Base-by-base conservation (phyloP, 352 stramenopile genomes). In the Phytophthora brassicae region DNA sequence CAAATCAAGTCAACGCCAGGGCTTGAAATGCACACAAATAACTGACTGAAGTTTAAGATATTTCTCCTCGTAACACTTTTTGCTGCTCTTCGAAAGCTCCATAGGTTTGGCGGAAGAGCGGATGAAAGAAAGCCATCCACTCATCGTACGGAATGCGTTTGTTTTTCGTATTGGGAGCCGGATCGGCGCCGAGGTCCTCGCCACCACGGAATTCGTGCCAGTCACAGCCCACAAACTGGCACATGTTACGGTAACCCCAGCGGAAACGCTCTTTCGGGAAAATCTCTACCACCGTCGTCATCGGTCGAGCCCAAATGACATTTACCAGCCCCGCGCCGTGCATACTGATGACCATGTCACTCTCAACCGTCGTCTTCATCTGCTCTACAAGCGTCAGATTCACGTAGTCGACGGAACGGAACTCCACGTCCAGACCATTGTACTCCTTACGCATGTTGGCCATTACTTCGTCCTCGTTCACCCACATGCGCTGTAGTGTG, bases 261-360 rank as follows among this genome's bases (percentile, higher is more conserved):
- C 81, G 77, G 8, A 60, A 64, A 12, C 71, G 66, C 9, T 66
- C 6, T 26, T 72, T 73, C 0, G 82, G 85, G 47, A 94, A 94
- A 55, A 94, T 92, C 61, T 94, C 85, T 19, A 94, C 19, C 9
- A 94, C 64, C 6, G 70, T 66, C 19, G 79, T 88, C 56, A 61
- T 53, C 0, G 80, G 80, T 5, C 73, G 70, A 12, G 80, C 58
- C 79, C 83, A 94, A 0, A 88, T 17, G 0, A 92, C 74, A 44
- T 94, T 94, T 3, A 90, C 81, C 48, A 94, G 76, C 17, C 85
- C 85, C 17, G 85, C 85, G 41, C 85, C 85, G 53, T 94, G 85
- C 85, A 92, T 94, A 7, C 83, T 75, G 43, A 94, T 84, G 19
- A 94, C 80, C 29, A 94, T 72, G 53, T 91, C 83, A 44, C 83